Evolutionary conservation across 2,329 filamentous ascomycete genomes (phyloP).

Genomic region (Talaromyces sp.): DNA sequence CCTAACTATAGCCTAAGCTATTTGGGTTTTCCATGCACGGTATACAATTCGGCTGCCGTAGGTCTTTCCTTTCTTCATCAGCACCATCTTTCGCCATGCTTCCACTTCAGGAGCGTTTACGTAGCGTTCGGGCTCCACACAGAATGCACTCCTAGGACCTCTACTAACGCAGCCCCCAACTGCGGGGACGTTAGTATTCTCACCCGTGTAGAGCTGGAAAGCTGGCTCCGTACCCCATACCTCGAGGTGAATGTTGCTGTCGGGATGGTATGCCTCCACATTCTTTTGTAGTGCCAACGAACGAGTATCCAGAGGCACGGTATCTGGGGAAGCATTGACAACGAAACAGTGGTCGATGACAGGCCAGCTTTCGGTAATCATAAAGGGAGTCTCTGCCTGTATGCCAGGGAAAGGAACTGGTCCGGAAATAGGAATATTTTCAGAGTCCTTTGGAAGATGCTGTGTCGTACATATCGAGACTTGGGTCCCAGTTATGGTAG

Average conservation of each 20-base stretch:
- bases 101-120: constrained; percentile 83
- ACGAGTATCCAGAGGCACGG: constrained; percentile 67
- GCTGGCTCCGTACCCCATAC: constrained; percentile 88
- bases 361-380: constrained; percentile 68
- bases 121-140: constrained; percentile 85
- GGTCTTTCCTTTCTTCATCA: constrained; percentile 78
- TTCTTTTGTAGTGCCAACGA: constrained; percentile 63
- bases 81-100: constrained; percentile 73
- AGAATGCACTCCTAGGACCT: constrained; percentile 72
- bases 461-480: constrained; percentile 58
- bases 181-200: constrained; percentile 73
- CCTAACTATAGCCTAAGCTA: no score
- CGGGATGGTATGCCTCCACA: constrained; percentile 70
- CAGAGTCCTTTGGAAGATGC: constrained; percentile 72
- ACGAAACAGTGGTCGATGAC: constrained; percentile 90
- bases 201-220: constrained; percentile 95
- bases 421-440: constrained; percentile 69
- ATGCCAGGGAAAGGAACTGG: constrained; percentile 60
- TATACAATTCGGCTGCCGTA: constrained; percentile 83
- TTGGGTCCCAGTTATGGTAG: constrained; percentile 61
- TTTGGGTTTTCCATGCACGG: constrained; percentile 66
- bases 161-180: constrained; percentile 60
- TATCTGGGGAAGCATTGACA: constrained; percentile 61
- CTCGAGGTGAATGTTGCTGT: constrained; percentile 75
- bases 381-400: constrained; percentile 62